Evolutionary conservation across 495 filamentous ascomycete species (phyloP).

Genomic region (Aspergillus bridgeri): DNA sequence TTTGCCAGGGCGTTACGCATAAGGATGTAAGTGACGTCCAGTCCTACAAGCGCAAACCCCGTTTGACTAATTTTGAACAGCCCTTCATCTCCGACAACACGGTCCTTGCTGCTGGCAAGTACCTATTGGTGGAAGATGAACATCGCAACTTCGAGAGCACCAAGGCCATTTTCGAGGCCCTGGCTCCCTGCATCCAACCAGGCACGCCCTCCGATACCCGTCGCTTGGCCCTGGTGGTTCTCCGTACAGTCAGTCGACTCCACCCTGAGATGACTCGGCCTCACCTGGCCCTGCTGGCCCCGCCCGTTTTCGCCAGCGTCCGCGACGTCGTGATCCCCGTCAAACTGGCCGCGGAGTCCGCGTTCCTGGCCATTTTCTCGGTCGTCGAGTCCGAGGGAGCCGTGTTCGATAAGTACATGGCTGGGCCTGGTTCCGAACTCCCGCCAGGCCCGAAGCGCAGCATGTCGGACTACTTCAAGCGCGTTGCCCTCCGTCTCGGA

Average conservation of each 20-base stretch:
- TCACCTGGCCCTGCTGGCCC: conserved; percentile 72
- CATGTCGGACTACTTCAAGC: conserved; percentile 97
- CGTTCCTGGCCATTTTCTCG: conserved; percentile 89
- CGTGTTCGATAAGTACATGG: conserved; percentile 90
- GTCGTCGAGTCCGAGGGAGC: conserved; percentile 81
- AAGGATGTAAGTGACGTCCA: conserved; percentile 57
- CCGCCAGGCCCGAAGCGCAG: conserved; percentile 71
- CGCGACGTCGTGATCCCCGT: conserved; percentile 93
- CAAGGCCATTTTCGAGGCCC: conserved; percentile 72
- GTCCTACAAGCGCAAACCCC: not conserved
- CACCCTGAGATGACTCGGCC: conserved; percentile 73
- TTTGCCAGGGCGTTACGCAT: conserved; percentile 75
- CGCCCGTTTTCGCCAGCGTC: conserved; percentile 84
- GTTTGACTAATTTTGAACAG: conserved; percentile 38
- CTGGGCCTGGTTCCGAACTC: conserved; percentile 56
- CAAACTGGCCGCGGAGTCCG: conserved; percentile 91
- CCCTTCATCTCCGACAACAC: conserved; percentile 83
- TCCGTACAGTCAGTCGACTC: conserved; percentile 76
- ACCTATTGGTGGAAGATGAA: conserved; percentile 62
- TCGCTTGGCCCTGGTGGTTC: conserved; percentile 81
- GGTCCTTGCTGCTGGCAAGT: conserved; percentile 94
- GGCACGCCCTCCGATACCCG: conserved; percentile 78
- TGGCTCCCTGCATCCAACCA: conserved; percentile 70
- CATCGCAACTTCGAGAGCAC: conserved; percentile 56
- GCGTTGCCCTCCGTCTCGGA: conserved; percentile 77